Evolutionary conservation across 352 stramenopile species (phyloP), one percentile per base, ranked within the genome.

Genomic region (Pythium utonaiense): DNA sequence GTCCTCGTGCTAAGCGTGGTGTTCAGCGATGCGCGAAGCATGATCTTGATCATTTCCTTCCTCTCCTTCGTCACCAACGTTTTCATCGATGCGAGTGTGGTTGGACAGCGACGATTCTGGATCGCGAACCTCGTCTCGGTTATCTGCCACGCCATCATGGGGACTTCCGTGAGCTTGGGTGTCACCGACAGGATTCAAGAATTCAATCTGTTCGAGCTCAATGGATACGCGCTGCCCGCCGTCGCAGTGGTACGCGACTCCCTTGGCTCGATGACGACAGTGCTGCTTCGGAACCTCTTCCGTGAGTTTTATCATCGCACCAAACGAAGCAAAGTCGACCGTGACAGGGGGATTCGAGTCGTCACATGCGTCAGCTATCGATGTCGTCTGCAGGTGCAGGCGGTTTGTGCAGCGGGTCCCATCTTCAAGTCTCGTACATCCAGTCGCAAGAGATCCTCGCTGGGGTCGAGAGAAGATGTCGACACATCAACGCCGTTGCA

Each of bases 351-450:
- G 9, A 36, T 31, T 12, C 40, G 40, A 3, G 40, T 47, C 16
- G 38, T 47, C 17, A 47, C 40, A 9, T 71, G 64, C 14, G 59
- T 61, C 9, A 64, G 53, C 40, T 64, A 63, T n/a, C 58, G 64
- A 3, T 64, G 52, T 50, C 53, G 50, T 1, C 53, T 71, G 3
- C 36, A 38, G 10, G 50, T 67, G 3, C 17, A n/a, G 21, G 21
- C n/a, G 6, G 40, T 25, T 17, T 1, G n/a, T 10, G 40, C 14
- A 8, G n/a, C 1, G 1, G 40, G 40, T 6, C 40, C 40, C 0
- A 9, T 47, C 6, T 47, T 47, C n/a, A 19, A 47, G 5, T 1
- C 17, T 13, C 10, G 13, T 8, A n/a, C n/a, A 12, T 47, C 40
- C 4, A 47, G 13, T 27, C 40, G 40, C 1, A 19, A 14, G 5